A percentile compares a stretch with the other conserved stretches of the same genome.
These are phyloP conservation scores for Sporothrix dimorphospora DNA, from an alignment of 2,329 filamentous ascomycete species.

Conservation along the genomic window DNA sequence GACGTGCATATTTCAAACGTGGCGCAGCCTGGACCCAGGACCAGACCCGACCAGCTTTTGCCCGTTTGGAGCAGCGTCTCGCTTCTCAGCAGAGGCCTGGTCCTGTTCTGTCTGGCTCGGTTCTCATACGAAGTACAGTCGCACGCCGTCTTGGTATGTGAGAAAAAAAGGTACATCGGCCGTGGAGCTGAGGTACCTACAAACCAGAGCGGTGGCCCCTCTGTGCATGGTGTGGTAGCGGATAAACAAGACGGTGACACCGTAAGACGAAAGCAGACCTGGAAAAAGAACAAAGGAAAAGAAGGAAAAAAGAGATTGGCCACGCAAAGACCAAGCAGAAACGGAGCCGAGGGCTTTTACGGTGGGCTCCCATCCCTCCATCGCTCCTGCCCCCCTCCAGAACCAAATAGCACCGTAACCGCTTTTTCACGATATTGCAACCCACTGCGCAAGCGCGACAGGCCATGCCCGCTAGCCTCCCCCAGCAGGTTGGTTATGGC, in stretches of 20 bases:
- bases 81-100: neutral
- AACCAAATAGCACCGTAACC: neutral
- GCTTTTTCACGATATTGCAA: neutral
- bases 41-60: neutral
- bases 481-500: constrained; percentile 22
- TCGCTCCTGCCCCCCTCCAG: constrained; percentile 2
- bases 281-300: neutral
- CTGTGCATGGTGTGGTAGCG: neutral
- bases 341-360: neutral
- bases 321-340: neutral
- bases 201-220: neutral
- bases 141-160: neutral
- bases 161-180: neutral
- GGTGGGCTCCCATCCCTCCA: neutral
- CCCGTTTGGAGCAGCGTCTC: neutral
- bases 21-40: constrained; percentile 19
- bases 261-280: neutral
- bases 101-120: neutral
- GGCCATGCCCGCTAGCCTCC: constrained; percentile 22
- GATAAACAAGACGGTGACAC: constrained; percentile 4
- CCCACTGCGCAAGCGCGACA: neutral
- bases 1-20: constrained; percentile 23
- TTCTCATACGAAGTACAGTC: neutral
- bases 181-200: neutral
- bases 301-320: neutral